Conservation (phyloP, 192 early-diverging fungal species). For the Coemansia sp. region DNA sequence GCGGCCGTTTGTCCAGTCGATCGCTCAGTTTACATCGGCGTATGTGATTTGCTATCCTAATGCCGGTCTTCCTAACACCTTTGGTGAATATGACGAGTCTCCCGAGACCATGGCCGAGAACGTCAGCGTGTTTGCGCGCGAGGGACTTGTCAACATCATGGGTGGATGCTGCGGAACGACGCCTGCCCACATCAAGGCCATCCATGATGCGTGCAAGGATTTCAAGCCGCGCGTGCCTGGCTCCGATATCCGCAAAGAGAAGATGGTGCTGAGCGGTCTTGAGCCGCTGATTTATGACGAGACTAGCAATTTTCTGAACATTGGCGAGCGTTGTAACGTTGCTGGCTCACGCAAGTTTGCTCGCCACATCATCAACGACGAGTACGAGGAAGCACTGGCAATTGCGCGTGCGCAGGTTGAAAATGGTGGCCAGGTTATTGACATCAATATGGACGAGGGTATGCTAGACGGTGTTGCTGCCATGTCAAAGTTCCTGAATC, state of each 20-base stretch:
- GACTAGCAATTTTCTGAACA: slow-evolving; percentile 85
- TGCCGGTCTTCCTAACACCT: slow-evolving; percentile 94
- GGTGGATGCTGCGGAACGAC: slow-evolving; percentile 98
- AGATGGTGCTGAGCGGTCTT: slow-evolving; percentile 81
- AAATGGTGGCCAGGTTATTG: slow-evolving; percentile 91
- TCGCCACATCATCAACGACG: slow-evolving; percentile 86
- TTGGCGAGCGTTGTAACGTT: slow-evolving; percentile 97
- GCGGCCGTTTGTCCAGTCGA: slow-evolving; percentile 92
- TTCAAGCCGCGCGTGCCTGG: slow-evolving; percentile 78
- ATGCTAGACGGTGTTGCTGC: slow-evolving; percentile 91
- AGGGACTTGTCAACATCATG: slow-evolving; percentile 92
- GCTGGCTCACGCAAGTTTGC: slow-evolving; percentile 93
- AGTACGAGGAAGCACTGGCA: slow-evolving; percentile 90
- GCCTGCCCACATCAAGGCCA: slow-evolving; percentile 86
- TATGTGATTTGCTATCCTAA: slow-evolving; percentile 95
- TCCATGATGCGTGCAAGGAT: slow-evolving; percentile 71
- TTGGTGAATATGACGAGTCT: slow-evolving; percentile 94
- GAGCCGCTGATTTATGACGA: slow-evolving; percentile 82
- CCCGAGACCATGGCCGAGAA: slow-evolving; percentile 83
- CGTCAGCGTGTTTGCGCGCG: slow-evolving; percentile 83
- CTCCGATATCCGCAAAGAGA: slow-evolving; percentile 61
- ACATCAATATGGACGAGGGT: slow-evolving; percentile 97
- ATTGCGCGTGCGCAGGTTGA: slow-evolving; percentile 94
- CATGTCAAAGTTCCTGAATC: slow-evolving; percentile 92
- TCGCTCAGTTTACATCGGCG: slow-evolving; percentile 75